phyloP scores from a whole-genome alignment of 1,139 yeast species.

The Kurtzmaniella quercitrusa region DNA sequence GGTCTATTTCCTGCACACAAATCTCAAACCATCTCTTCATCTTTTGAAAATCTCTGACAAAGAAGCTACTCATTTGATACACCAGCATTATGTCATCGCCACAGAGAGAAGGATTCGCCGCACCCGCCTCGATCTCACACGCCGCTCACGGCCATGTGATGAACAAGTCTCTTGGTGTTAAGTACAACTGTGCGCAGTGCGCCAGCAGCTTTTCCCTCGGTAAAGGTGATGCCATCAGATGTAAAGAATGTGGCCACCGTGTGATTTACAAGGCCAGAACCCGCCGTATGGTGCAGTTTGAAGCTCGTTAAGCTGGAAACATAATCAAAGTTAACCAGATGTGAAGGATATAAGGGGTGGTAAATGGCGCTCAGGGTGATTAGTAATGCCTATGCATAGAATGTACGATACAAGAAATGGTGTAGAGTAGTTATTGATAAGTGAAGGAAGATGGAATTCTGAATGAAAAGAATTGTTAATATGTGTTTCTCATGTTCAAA shows the following conservation, averaged over 20 bases:
- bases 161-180: constrained; percentile 77
- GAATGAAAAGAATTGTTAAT: too few species aligned
- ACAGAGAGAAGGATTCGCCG: constrained; percentile 90
- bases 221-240: constrained; percentile 95
- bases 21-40: neutral
- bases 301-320: constrained; percentile 41
- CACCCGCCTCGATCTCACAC: constrained; percentile 75
- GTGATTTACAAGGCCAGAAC: constrained; percentile 96
- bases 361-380: too few species aligned
- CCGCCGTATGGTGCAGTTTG: constrained; percentile 79
- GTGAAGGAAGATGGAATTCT: neutral
- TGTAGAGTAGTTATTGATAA: too few species aligned
- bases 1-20: constrained; percentile 3
- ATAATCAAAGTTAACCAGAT: too few species aligned
- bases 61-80: neutral
- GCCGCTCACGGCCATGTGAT: constrained; percentile 54
- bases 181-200: constrained; percentile 95
- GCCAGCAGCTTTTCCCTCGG: constrained; percentile 85
- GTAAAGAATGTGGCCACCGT: constrained; percentile 98
- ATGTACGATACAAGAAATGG: neutral
- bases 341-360: too few species aligned
- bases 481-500: too few species aligned
- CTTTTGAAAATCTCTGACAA: neutral
- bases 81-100: constrained; percentile 46
- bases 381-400: neutral